Evolutionary conservation across 2,329 filamentous ascomycete species (phyloP), one percentile per base, ranked within the genome.

Genomic region (Trichoderma hamatum): DNA sequence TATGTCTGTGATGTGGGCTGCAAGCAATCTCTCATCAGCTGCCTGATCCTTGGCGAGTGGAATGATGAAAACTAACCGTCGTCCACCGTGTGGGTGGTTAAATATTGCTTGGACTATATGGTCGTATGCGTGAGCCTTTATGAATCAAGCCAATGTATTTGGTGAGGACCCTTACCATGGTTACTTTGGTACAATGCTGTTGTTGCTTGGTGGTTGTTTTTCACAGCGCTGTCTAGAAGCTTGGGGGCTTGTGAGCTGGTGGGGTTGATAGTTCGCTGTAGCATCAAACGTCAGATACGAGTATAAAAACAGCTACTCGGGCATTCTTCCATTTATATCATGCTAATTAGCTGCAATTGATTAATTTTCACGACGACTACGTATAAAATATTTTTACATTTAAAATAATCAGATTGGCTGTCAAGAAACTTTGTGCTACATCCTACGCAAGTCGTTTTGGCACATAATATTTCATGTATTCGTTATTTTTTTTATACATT

Each of bases 81-180:
- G 78, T 97, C 92, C 79, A 97, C 88, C 54, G 94, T 95, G 80
- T 97, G 93, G 73, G 92, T 91, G 76, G 95, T 96, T 72, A 99
- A 88, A 80, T 97, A 99, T 90, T 98, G 96, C 84, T 98, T 98
- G 68, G 96, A 99, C 96, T 97, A 70, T 69, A 21, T 28, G 9
- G 59, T 59, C 56, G 71, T 62, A 6, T 21, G 10, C 13, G 36
- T 72, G 69, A 56, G 54, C 34, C 24, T 16, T 36, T 24, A 32
- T 55, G 16, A 43, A 2, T 5, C 52, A 2, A 43, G 26, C 30
- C 4, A 14, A 34, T 16, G 9, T 4, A 24, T 56, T 55, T 30
- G 36, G 58, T 11, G 49, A 68, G 51, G 36, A 5, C 11, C 30
- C 54, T 72, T 73, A 77, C 77, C 77, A 79, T 79, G 19, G 70